phyloP scores from a whole-genome alignment of 768 basidiomycete species.

The Mycena rebaudengoi region DNA sequence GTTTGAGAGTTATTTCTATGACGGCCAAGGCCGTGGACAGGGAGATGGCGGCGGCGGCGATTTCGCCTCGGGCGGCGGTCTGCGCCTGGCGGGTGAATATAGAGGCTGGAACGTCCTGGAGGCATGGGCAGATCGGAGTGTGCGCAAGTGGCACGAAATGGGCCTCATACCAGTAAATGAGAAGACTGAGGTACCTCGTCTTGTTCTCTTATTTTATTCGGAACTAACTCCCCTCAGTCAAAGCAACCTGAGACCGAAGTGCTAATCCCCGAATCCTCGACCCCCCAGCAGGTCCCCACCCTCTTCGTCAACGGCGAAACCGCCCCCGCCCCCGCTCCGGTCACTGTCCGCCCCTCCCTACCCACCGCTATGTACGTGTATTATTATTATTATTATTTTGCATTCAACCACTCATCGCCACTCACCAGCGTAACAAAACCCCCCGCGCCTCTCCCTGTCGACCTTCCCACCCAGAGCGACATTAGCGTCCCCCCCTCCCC shows the following conservation, averaged over 20 bases:
- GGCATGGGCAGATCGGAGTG: constrained; percentile 91
- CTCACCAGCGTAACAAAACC: constrained; percentile 76
- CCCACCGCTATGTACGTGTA: no score
- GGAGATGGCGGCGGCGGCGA: constrained; percentile 83
- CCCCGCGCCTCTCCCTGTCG: constrained; percentile 75
- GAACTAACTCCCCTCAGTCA: background rate
- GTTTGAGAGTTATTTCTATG: constrained; percentile 88
- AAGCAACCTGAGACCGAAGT: constrained; percentile 48
- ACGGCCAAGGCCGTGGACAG: constrained; percentile 78
- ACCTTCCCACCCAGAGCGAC: constrained; percentile 71
- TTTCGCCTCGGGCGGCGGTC: constrained; percentile 70
- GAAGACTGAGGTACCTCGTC: constrained; percentile 54
- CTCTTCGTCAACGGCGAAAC: constrained; percentile 63
- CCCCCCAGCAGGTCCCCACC: constrained; percentile 63
- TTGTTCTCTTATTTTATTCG: background rate
- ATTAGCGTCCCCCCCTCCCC: constrained; percentile 57
- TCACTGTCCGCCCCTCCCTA: constrained; percentile 39
- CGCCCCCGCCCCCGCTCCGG: constrained; percentile 45
- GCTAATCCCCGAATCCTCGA: constrained; percentile 18
- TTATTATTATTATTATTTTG: no score
- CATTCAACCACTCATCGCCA: no score
- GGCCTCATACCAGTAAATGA: constrained; percentile 67
- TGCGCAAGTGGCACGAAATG: constrained; percentile 85
- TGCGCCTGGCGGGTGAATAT: constrained; percentile 86
- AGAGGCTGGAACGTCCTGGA: constrained; percentile 93